Evolutionary conservation across 2,329 filamentous ascomycete species (phyloP), one percentile per base, ranked within the genome.

Genomic region (Teratosphaeria gauchensis): DNA sequence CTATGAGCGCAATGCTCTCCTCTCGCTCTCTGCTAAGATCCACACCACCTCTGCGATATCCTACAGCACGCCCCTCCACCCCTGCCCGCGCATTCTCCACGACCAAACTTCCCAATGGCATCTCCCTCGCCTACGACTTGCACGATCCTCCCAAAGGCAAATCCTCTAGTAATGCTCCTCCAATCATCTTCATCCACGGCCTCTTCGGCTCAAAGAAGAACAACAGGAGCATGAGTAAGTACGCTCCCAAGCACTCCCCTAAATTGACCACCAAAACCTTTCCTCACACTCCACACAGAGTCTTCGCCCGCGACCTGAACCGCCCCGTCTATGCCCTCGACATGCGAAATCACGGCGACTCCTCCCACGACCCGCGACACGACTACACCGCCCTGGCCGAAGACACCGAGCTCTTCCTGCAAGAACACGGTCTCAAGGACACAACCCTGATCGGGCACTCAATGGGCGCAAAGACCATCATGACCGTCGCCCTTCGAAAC

Each of bases 201-300:
- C 80, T 97, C 11, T 96, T 97, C 69, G 92, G 92, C 21, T 96
- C 90, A 42, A 96, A 95, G 77, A 91, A 90, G 77, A 97, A 97
- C 72, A 96, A 96, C 72, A 81, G 92, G 73, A 89, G 83, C 69
- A 94, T 97, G 63, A 95, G 91, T 87, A 95, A 91, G 92, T 96
- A 79, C 73, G 87, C 76, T 54, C 52, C 54, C 51, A 32, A 28
- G 14, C 54, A 16, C 16, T 8, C 32, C 33, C 14, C 52, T 28
- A 55, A 55, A 14, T 48, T 35, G 9, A n/a, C 35, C 9, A 12
- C 14, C 51, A 56, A 24, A 33, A 38, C 28, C 61, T 56, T 48
- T 16, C n/a, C 32, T 55, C 9, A 35, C 60, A 94, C 90, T 8
- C 24, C 38, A 51, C 8, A n/a, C 61, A 95, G 91, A 77, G 85